These are phyloP conservation scores for Phytophthora lateralis DNA, from an alignment of 352 stramenopile species.

Conservation along the genomic window DNA sequence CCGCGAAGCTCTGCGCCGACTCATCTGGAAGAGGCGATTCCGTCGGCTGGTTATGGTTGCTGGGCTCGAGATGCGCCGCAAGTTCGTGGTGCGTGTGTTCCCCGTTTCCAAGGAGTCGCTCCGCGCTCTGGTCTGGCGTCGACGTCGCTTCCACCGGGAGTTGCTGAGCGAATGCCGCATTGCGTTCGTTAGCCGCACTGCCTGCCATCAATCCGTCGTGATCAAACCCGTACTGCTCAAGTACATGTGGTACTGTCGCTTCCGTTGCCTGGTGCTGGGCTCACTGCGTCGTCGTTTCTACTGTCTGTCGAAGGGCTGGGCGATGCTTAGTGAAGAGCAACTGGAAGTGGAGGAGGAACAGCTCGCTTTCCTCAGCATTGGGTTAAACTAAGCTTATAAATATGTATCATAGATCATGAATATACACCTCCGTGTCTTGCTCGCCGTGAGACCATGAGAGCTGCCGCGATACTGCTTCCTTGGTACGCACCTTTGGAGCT, in stretches of 20 bases:
- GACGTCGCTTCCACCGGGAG: conserved; percentile 22
- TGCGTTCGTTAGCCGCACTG: conserved; percentile 7
- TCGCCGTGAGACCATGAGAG: too few relatives aligned
- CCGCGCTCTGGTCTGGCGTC: conserved; percentile 21
- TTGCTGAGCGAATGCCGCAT: conserved; percentile 20
- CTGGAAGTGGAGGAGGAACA: conserved; percentile 14
- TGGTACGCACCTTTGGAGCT: too few relatives aligned
- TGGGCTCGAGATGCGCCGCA: conserved; percentile 12
- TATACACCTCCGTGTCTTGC: too few relatives aligned
- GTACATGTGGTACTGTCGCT: conserved; percentile 24
- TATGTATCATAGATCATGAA: too few relatives aligned
- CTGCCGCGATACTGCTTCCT: too few relatives aligned
- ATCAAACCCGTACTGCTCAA: conserved; percentile 19
- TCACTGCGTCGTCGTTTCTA: conserved; percentile 20
- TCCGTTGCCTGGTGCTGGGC: conserved; percentile 6
- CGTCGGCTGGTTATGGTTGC: neutral
- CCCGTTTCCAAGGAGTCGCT: conserved; percentile 18
- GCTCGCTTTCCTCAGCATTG: conserved; percentile 14
- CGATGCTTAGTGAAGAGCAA: conserved; percentile 18
- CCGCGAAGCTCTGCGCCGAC: conserved; percentile 8
- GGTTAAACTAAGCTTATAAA: too few relatives aligned
- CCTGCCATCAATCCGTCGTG: neutral
- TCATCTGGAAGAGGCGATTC: conserved; percentile 31
- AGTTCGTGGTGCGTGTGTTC: conserved; percentile 12
- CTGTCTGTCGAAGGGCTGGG: conserved; percentile 15